phyloP scores from a whole-genome alignment of 1,139 yeast genomes.

The Saccharomyces hybrid region DNA sequence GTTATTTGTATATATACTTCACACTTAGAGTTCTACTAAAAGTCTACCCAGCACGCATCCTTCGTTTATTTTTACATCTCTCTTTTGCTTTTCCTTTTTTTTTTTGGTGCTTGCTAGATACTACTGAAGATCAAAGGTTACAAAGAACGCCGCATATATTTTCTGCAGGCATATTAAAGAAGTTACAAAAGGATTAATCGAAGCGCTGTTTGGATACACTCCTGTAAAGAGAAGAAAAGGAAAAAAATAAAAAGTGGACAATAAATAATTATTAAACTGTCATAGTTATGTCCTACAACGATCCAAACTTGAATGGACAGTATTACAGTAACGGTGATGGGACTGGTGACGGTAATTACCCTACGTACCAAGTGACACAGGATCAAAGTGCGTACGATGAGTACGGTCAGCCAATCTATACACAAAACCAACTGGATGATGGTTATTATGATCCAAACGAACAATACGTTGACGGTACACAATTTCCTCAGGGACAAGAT shows the following conservation, averaged over 20 bases:
- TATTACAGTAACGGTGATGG: background rate
- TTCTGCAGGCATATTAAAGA: background rate
- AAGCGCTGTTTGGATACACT: background rate
- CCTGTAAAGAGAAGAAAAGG: background rate
- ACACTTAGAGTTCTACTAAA: background rate
- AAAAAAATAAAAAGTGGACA: background rate
- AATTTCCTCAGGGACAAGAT: background rate
- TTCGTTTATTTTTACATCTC: background rate
- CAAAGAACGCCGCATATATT: background rate
- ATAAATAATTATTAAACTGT: background rate
- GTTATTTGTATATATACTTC: background rate
- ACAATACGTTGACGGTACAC: constrained; percentile 10
- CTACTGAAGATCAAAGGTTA: background rate
- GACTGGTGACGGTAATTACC: constrained; percentile 7
- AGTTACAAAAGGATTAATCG: background rate
- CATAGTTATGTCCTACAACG: background rate
- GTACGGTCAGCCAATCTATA: constrained; percentile 25
- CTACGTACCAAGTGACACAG: constrained; percentile 4
- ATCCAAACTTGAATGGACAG: background rate
- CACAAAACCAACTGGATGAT: constrained; percentile 7
- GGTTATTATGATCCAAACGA: constrained; percentile 14
- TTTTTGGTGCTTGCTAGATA: background rate
- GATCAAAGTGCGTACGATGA: constrained; percentile 16
- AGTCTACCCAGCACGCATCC: background rate
- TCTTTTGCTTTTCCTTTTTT: background rate